Conservation (phyloP, 2,329 filamentous ascomycete species). For the Diaporthe vaccinii region DNA sequence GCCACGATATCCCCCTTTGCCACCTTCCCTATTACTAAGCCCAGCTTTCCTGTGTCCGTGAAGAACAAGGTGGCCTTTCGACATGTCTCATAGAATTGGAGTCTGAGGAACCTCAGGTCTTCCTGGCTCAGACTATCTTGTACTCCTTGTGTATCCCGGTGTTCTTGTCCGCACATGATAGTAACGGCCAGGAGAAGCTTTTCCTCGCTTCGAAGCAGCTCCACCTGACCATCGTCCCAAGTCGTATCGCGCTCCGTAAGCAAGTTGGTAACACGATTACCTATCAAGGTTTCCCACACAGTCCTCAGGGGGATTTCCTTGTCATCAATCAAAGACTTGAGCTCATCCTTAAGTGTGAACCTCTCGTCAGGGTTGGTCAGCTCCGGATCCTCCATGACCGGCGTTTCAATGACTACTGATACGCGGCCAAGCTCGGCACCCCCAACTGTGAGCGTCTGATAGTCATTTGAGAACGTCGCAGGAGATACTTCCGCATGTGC, state of each 20-base stretch:
- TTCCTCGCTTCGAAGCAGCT: not conserved
- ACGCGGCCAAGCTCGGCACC: constrained; percentile 21
- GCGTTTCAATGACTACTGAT: not conserved
- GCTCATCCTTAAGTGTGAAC: not conserved
- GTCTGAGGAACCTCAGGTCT: not conserved
- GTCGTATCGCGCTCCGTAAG: not conserved
- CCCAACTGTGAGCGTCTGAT: constrained; percentile 8
- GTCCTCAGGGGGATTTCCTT: not conserved
- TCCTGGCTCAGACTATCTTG: not conserved
- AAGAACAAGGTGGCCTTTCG: not conserved
- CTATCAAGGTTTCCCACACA: constrained; percentile 10
- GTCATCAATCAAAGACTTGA: not conserved
- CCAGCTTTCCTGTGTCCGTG: constrained; percentile 20
- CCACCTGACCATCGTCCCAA: not conserved
- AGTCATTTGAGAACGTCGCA: constrained; percentile 3
- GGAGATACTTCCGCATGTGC: not conserved
- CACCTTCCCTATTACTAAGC: not conserved
- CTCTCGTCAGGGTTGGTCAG: not conserved
- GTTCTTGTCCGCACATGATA: not conserved
- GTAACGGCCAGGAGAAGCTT: not conserved
- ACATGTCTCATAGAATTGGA: not conserved
- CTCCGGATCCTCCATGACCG: not conserved
- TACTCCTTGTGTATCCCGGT: not conserved
- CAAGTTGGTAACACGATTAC: not conserved
- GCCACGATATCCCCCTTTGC: constrained; percentile 13